phyloP scores from a whole-genome alignment of 768 basidiomycete genomes.

The Arthromyces matolae region DNA sequence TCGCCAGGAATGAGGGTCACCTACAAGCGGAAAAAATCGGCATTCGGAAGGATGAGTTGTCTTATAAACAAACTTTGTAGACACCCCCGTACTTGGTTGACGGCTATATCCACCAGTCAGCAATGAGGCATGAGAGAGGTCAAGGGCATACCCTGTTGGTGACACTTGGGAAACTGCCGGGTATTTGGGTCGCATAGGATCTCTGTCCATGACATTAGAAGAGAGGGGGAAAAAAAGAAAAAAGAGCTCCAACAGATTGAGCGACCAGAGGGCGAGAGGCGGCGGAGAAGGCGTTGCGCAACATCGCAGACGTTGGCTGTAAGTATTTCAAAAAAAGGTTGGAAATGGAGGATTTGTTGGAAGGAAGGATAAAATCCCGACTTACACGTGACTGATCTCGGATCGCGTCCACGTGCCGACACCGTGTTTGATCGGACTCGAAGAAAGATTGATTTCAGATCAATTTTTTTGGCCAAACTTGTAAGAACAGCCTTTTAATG shows the following conservation, averaged over 20 bases:
- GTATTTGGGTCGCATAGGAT: conserved; percentile 64
- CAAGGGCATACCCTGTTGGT: conserved; percentile 56
- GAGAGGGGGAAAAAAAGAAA: background rate
- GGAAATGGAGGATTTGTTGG: conserved; percentile 27
- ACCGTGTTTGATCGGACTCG: conserved; percentile 7
- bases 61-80: conserved; percentile 63
- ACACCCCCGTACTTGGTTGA: conserved; percentile 91
- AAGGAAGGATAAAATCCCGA: conserved; percentile 12
- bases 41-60: conserved; percentile 8
- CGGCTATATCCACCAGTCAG: conserved; percentile 41
- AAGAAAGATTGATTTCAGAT: too few relatives aligned
- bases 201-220: conserved; percentile 37
- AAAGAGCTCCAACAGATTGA: conserved; percentile 43
- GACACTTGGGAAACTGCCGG: conserved; percentile 76
- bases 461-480: background rate
- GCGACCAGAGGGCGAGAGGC: conserved; percentile 49
- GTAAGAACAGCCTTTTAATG: background rate
- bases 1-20: conserved; percentile 98
- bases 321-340: conserved; percentile 25
- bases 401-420: conserved; percentile 13
- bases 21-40: conserved; percentile 38
- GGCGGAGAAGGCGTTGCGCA: conserved; percentile 61
- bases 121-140: conserved; percentile 12
- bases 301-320: conserved; percentile 44
- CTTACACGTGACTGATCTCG: background rate